Conservation (phyloP, 2,329 filamentous ascomycete genomes). For the Fusarium subtropicale region DNA sequence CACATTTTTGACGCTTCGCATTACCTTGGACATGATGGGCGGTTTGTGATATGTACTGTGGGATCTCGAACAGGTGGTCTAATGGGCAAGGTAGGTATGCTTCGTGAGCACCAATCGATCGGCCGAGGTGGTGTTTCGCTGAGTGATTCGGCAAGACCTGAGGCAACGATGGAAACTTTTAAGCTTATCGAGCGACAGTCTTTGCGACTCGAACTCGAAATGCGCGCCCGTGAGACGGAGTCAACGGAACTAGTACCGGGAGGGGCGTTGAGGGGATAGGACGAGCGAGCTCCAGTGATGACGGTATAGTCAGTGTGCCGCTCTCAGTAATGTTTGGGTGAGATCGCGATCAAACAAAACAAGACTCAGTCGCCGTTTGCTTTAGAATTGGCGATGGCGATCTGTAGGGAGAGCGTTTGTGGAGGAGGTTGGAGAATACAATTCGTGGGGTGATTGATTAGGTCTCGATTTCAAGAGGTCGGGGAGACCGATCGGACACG, state of each 20-base stretch:
- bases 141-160: conserved; percentile 20
- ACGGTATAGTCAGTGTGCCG: conserved; percentile 38
- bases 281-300: conserved; percentile 40
- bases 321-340: conserved; percentile 20
- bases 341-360: conserved; percentile 13
- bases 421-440: conserved; percentile 37
- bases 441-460: conserved; percentile 42
- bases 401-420: conserved; percentile 24
- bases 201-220: conserved; percentile 28
- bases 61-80: conserved; percentile 13
- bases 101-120: conserved; percentile 39
- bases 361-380: conserved; percentile 16
- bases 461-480: conserved; percentile 38
- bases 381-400: conserved; percentile 32
- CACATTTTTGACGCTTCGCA: conserved; percentile 98
- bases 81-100: conserved; percentile 19
- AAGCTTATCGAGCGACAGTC: conserved; percentile 20
- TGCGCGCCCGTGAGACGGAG: conserved; percentile 37
- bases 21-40: conserved; percentile 89
- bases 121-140: conserved; percentile 34
- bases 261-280: conserved; percentile 40
- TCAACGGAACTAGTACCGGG: conserved; percentile 27
- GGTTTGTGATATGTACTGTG: conserved; percentile 29
- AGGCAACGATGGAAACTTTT: conserved; percentile 2
- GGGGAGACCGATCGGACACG: conserved; percentile 39